phyloP scores from a whole-genome alignment of 129 eudicot species.

The Glebionis coronaria region DNA sequence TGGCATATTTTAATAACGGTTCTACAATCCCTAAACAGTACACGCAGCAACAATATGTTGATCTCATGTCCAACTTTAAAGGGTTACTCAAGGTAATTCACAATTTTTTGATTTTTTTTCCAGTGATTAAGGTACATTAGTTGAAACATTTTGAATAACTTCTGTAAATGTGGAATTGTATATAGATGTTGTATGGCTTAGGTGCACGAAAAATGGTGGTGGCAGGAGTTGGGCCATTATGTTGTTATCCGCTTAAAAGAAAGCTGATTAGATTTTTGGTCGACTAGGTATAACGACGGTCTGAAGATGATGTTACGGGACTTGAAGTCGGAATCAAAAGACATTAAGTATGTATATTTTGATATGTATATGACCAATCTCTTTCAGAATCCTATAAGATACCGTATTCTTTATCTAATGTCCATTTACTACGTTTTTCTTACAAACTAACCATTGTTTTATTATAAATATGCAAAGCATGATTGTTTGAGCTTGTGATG shows the following conservation, averaged over 20 bases:
- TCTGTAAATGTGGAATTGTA: neutral
- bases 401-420: conserved; percentile 46
- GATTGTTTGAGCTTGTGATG: neutral
- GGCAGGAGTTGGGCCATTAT: conserved; percentile 52
- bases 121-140: neutral
- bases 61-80: conserved; percentile 39
- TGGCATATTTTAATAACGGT: conserved; percentile 39
- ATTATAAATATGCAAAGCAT: neutral
- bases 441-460: neutral
- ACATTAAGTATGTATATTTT: conserved; percentile 50
- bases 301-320: conserved; percentile 34
- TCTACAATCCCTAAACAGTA: conserved; percentile 21
- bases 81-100: conserved; percentile 51
- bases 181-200: conserved; percentile 42
- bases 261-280: conserved; percentile 48
- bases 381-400: conserved; percentile 46
- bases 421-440: neutral
- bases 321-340: conserved; percentile 42
- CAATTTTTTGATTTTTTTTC: too few relatives aligned
- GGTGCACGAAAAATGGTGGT: conserved; percentile 62
- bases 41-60: conserved; percentile 54
- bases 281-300: conserved; percentile 56
- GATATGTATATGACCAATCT: conserved; percentile 57
- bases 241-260: conserved; percentile 71
- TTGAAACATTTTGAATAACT: neutral